These are phyloP conservation scores for Persicaria maculosa DNA, from an alignment of 148 eudicot genomes.

Conservation along the genomic window DNA sequence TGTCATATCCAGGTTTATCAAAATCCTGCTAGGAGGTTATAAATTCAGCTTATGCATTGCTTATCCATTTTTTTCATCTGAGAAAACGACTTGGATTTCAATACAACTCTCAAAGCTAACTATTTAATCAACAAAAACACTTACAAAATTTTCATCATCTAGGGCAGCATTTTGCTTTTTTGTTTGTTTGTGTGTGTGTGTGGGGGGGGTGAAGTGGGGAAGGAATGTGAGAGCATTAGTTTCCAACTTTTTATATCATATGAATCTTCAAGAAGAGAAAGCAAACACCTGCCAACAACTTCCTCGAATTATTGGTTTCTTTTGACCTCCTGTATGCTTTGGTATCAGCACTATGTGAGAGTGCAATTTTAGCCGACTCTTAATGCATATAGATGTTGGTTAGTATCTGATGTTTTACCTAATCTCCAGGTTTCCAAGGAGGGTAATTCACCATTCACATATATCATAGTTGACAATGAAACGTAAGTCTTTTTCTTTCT, in stretches of 20 bases:
- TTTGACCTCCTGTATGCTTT: not conserved
- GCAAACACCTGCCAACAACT: not conserved
- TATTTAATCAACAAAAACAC: not conserved
- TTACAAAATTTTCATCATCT: not conserved
- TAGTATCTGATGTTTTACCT: constrained; percentile 4
- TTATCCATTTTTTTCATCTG: not conserved
- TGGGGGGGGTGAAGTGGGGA: not conserved
- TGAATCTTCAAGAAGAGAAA: not conserved
- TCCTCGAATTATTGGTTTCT: not conserved
- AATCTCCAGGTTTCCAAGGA: constrained; percentile 77
- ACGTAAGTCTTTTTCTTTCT: constrained; percentile 42
- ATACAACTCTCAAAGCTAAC: not conserved
- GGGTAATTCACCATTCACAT: constrained; percentile 93
- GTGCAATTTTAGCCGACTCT: not conserved
- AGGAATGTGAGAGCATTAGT: not conserved
- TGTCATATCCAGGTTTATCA: not conserved
- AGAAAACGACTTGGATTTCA: not conserved
- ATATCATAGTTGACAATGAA: constrained; percentile 82
- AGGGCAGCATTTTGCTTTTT: not conserved
- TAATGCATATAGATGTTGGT: not conserved
- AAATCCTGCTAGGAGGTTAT: constrained; percentile 1
- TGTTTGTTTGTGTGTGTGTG: too few species aligned
- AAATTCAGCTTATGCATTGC: not conserved
- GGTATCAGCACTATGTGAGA: not conserved
- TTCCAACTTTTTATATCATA: not conserved